Percentiles rank a stretch among this genome's conserved stretches.
Evolutionary conservation across 768 basidiomycete species (phyloP).

Genomic region (Tulasnella sp.): DNA sequence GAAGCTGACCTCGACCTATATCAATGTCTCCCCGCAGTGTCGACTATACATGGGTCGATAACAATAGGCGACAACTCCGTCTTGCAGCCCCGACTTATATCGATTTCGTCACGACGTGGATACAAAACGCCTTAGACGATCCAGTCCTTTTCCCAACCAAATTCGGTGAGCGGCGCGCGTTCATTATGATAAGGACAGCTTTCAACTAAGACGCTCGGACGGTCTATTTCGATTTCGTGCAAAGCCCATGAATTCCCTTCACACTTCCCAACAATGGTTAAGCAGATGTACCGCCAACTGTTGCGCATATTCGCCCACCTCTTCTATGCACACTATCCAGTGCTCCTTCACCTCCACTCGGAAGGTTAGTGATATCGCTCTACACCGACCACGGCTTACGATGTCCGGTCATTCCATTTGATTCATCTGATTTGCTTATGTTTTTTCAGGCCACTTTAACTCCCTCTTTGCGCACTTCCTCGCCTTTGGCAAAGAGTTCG

Average conservation of each 20-base stretch:
- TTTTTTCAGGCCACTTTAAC: slow-evolving; percentile 32
- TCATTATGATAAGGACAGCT: background rate
- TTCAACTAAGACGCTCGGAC: background rate
- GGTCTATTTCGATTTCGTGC: background rate
- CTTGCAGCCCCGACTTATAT: slow-evolving; percentile 43
- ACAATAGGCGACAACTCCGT: slow-evolving; percentile 36
- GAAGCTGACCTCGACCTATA: background rate
- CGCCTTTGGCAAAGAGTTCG: slow-evolving; percentile 41
- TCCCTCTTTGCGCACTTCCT: slow-evolving; percentile 44
- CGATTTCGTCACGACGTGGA: slow-evolving; percentile 44
- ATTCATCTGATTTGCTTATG: background rate
- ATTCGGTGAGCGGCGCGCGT: slow-evolving; percentile 30
- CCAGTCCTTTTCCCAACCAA: slow-evolving; percentile 41
- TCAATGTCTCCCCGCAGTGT: slow-evolving; percentile 27
- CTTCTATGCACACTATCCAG: slow-evolving; percentile 42
- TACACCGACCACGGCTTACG: slow-evolving; percentile 20
- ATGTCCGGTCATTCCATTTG: background rate
- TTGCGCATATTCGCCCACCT: slow-evolving; percentile 44
- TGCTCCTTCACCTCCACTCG: slow-evolving; percentile 39
- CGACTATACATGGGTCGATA: slow-evolving; percentile 45
- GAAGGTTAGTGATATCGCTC: slow-evolving; percentile 28
- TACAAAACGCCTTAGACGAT: slow-evolving; percentile 40
- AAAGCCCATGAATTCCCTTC: slow-evolving; percentile 39
- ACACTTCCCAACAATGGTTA: slow-evolving; percentile 37
- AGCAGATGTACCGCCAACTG: slow-evolving; percentile 44